Base-by-base conservation (phyloP, 2,329 filamentous ascomycete genomes). In the Iodosphaeria phyllophila region DNA sequence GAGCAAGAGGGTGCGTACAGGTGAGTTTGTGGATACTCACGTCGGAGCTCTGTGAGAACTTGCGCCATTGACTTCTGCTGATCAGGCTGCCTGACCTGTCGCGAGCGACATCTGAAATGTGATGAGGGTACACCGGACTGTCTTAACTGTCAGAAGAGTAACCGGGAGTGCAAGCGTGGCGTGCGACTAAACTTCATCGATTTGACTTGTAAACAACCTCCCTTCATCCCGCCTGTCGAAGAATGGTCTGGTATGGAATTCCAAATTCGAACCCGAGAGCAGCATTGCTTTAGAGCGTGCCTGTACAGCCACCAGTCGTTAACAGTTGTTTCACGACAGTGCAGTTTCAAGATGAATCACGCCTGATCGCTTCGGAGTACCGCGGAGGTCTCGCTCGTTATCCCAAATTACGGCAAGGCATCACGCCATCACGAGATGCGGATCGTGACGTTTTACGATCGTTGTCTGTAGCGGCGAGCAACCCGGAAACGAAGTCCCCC, bases 161-260 rank as follows among this genome's bases (percentile, higher is more conserved):
- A 72, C 40, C 63, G 86, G 25, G 58, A 73, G 29, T 95, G 86
- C 56, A 83, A 84, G 45, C 69, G 83, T 37, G 86, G 84, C 11
- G 60, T 93, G 25, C 68, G 80, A 18, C 58, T 95, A 20, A 93
- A 92, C 51, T 95, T 92, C 41, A 83, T 92, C 36, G 83, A 92
- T 42, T 76, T 74, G 4, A 74, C 74, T 32, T 72, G 75, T 28
- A 70, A 77, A 40, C 54, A 58, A 24, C 79, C 74, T 26, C 73
- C 70, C 8, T 63, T 64, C 24, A 53, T 76, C 13, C 58, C 63
- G 5, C 63, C 60, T 2, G 64, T 67, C 2, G 53, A 60, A 1
- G 74, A 79, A 25, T 82, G 75, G 64, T 60, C 60, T 42, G 62
- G 64, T 68, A 43, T 28, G 53, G 46, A 15, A 18, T 12, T 13